Evolutionary conservation across 2,329 filamentous ascomycete species (phyloP), one percentile per base, ranked within the genome.

Genomic region (Calonectria crousiana): DNA sequence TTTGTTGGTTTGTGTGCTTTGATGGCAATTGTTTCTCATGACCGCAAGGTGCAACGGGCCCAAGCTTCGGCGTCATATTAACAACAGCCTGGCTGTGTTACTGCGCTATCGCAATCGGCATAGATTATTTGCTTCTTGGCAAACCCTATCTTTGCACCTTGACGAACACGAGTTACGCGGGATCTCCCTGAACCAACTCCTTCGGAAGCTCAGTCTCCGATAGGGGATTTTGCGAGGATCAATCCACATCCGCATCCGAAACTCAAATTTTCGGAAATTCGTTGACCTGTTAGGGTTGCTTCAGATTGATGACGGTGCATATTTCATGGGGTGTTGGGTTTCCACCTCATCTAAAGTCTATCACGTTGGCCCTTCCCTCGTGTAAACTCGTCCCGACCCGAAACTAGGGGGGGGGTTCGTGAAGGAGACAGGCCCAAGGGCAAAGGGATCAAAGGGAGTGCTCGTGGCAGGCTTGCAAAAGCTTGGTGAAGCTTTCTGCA

Each of bases 401-500:
- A 11, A 60, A 60, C 34, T 34, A 60, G 34, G 56, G 34, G 38
- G 34, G 53, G 30, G 34, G 41, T 47, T 47, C 41, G 20, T 47
- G 18, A 47, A 47, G 20, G 41, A 14, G 11, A 20, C 41, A 44
- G 41, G 18, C 41, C n/a, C 18, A 11, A 44, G 18, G 41, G 8
- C 41, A n/a, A 44, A 20, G 41, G n/a, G 41, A 47, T n/a, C 41
- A 47, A 47, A 60, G 34, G 56, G 34, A 26, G 10, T 13, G 32
- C 53, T 60, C 56, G 56, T 60, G 56, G 56, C 56, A 60, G 34
- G 56, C 56, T 60, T 38, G 56, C 34, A 60, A 60, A 60, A 60
- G 56, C 56, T 60, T 60, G 34, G 4, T 9, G 56, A 60, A 60
- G 34, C 34, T 60, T 60, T 60, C n/a, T 26, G 14, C 26, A 60